Percentiles rank a stretch among this genome's conserved stretches.
These are phyloP conservation scores for Mrakia frigida DNA, from an alignment of 768 basidiomycete genomes.

Conservation along the genomic window DNA sequence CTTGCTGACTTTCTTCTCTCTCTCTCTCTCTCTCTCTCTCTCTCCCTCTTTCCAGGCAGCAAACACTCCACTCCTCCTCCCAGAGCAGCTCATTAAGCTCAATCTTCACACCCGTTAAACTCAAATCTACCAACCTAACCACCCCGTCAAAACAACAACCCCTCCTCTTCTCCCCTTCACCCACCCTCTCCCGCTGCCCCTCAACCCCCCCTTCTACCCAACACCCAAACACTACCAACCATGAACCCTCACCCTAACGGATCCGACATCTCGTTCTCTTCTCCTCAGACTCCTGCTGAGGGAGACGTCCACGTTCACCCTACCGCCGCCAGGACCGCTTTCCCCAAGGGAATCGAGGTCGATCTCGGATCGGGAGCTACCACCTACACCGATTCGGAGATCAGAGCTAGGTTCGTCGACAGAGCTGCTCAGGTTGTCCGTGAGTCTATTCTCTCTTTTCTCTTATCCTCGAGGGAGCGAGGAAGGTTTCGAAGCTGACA, in stretches of 20 bases:
- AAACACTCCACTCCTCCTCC: constrained; percentile 23
- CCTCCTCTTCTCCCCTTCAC: background rate
- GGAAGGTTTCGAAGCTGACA: background rate
- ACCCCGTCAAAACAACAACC: background rate
- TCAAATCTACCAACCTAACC: background rate
- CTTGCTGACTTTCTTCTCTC: constrained; percentile 1
- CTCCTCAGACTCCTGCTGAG: background rate
- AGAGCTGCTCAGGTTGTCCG: constrained; percentile 54
- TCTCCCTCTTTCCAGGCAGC: background rate
- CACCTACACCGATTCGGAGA: constrained; percentile 70
- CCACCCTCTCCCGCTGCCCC: constrained; percentile 17
- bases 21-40: background rate
- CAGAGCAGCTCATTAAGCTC: constrained; percentile 20
- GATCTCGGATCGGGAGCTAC: constrained; percentile 77
- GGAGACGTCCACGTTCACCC: constrained; percentile 57
- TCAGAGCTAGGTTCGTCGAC: constrained; percentile 75
- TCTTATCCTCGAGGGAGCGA: background rate
- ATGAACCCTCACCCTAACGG: constrained; percentile 28
- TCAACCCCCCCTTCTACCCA: background rate
- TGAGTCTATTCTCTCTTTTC: background rate
- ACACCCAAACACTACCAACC: constrained; percentile 2
- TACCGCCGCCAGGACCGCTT: constrained; percentile 70
- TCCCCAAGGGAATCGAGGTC: constrained; percentile 51
- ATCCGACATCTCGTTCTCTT: constrained; percentile 22
- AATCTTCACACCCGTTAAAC: background rate